Base-by-base conservation (phyloP, 164 flowering plant species). In the Chimonanthus salicifolius region DNA sequence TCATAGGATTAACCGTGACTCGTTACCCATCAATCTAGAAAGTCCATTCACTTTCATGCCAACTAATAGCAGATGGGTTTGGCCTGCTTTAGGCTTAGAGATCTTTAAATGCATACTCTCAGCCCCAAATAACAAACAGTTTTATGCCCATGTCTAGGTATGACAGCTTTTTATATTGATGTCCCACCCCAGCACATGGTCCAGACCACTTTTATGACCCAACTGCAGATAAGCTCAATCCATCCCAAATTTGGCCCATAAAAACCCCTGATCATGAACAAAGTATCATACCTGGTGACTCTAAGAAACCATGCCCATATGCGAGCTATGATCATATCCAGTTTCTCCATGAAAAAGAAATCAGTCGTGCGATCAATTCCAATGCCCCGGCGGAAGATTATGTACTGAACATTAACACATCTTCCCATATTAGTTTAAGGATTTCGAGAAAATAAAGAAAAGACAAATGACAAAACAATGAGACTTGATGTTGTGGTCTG, bases 291-390 rank as follows among this genome's bases (percentile, higher is more conserved):
- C 99, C 94, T 80, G 13, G 97, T 92, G 62, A 84, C 21, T 78
- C 83, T 82, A 76, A 92, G 78, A 64, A 96, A 68, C 85, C 78
- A 85, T 16, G 74, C 79, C 98, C 99, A 96, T 13, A 90, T 6
- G 48, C 97, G 94, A 64, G 84, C 75, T 81, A 96, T 90, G 67
- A 96, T 77, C 89, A 87, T 87, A 77, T 94, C 98, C 80, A 96
- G 83, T 84, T 96, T 96, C 91, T 96, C 99, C 97, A 94, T 86
- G 81, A 94, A 70, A 84, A 96, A 96, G 81, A 77, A 89, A 75
- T 89, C 90, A 58, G 87, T 87, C 16, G 97, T 96, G 21, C 76
- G 80, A 84, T 96, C 99, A 76, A 90, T 83, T 50, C 99, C 99
- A 83, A 92, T 85, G 66, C 99, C 99, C 45, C 97, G 94, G 49